Conservation (phyloP, 2,329 filamentous ascomycete genomes). For the Furcasterigmium sp. region DNA sequence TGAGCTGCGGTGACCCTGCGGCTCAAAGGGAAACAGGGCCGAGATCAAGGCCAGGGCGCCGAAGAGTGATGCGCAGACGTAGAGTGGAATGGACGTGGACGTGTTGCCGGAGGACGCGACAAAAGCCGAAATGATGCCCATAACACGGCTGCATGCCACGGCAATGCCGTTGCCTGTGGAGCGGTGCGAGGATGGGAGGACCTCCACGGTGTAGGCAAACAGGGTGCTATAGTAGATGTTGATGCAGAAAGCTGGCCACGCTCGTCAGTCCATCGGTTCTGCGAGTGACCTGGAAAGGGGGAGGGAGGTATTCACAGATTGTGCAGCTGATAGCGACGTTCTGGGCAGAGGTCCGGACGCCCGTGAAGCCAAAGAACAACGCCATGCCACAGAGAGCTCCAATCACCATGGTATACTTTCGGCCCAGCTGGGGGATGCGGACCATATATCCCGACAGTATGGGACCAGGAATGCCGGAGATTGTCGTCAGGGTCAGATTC, state of each 20-base stretch:
- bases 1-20: slow-evolving; percentile 52
- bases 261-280: neutral
- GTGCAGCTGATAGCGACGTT: slow-evolving; percentile 65
- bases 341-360: slow-evolving; percentile 54
- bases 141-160: slow-evolving; percentile 65
- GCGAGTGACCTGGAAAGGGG: neutral
- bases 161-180: slow-evolving; percentile 71
- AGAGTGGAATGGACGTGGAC: slow-evolving; percentile 58
- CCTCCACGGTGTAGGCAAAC: slow-evolving; percentile 59
- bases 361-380: slow-evolving; percentile 73
- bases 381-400: slow-evolving; percentile 61
- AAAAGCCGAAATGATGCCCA: slow-evolving; percentile 68
- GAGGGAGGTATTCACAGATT: slow-evolving; percentile 20
- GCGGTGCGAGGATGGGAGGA: slow-evolving; percentile 63
- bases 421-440: slow-evolving; percentile 50
- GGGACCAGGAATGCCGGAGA: slow-evolving; percentile 63
- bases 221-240: slow-evolving; percentile 71
- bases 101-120: slow-evolving; percentile 60
- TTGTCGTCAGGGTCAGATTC: slow-evolving; percentile 66
- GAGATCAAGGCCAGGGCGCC: slow-evolving; percentile 55
- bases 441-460: slow-evolving; percentile 65
- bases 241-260: slow-evolving; percentile 50
- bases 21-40: slow-evolving; percentile 60
- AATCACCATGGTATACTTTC: slow-evolving; percentile 60
- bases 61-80: slow-evolving; percentile 62